phyloP scores from a whole-genome alignment of 2,329 filamentous ascomycete genomes.

The Aspergillus niger region DNA sequence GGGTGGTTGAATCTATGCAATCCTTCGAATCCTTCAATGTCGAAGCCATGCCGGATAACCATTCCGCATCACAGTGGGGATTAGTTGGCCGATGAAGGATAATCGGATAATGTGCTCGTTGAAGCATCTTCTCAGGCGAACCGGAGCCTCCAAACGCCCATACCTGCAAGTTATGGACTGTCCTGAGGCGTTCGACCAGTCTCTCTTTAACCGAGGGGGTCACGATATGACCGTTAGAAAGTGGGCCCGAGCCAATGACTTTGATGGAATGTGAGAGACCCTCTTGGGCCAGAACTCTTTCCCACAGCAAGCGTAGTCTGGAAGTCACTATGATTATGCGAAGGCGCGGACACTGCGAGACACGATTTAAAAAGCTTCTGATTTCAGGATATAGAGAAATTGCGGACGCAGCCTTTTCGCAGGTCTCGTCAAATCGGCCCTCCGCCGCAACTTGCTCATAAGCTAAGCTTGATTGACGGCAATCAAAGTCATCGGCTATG shows the following conservation, averaged over 20 bases:
- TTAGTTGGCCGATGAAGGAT: too few relatives aligned
- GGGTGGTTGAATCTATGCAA: too few relatives aligned
- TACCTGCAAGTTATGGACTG: conserved; percentile 42
- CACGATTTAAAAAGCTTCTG: conserved; percentile 43
- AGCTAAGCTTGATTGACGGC: conserved; percentile 56
- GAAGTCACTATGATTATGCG: conserved; percentile 57
- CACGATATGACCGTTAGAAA: conserved; percentile 54
- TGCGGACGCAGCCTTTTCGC: conserved; percentile 45
- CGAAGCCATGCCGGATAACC: too few relatives aligned
- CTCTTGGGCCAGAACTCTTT: conserved; percentile 51
- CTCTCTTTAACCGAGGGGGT: conserved; percentile 53
- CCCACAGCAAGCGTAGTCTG: conserved; percentile 58
- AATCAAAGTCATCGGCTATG: conserved; percentile 52
- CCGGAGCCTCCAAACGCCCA: conserved; percentile 64
- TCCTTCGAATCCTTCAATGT: too few relatives aligned
- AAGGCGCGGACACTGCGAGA: conserved; percentile 39
- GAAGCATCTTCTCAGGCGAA: conserved; percentile 61
- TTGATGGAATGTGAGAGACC: conserved; percentile 47
- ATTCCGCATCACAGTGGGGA: fast-evolving
- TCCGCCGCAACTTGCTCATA: conserved; percentile 51
- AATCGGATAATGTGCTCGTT: too few relatives aligned
- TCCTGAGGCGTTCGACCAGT: conserved; percentile 49
- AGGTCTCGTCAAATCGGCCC: conserved; percentile 48
- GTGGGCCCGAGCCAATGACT: conserved; percentile 57
- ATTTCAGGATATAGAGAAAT: conserved; percentile 55